Evolutionary conservation across 176 grass and related monocot genomes (phyloP), one percentile per base, ranked within the genome.

Genomic region (Musa acuminata): DNA sequence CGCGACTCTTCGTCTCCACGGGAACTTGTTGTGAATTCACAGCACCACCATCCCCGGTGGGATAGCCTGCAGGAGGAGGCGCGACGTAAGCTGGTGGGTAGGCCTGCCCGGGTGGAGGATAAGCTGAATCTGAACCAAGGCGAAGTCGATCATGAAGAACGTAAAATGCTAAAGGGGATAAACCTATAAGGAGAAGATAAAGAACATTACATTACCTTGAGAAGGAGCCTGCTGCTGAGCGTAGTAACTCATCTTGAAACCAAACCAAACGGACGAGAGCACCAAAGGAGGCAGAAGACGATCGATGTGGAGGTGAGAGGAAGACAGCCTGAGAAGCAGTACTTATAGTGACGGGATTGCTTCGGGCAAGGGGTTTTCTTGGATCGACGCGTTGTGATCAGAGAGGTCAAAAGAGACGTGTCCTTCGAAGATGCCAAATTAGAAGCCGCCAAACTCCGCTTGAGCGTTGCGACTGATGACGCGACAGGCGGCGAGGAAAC

Each of bases 51-150:
- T 66, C 75, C 43, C 51, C 60, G 21, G 66, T 57, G 67, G 35
- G 60, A 64, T 55, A 79, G 74, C 16, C 81, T 49, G 80, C 69
- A 0, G 90, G 81, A 6, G 90, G 81, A 5, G 73, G 74, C 25
- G 86, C 78, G 13, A 72, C 85, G 64, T 89, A 92, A 9, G 76
- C 76, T 2, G 83, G 86, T 1, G 81, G 83, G 77, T 89, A 82
- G 13, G 67, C 67, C 48, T 78, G 74, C 26, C 24, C 73, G 0
- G 57, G 71, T 72, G 71, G 51, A 14, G 71, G 71, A 54, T 72
- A 72, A 72, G 71, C 71, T 72, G 8, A 71, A 53, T 21, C 19
- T 23, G 71, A 76, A 5, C 80, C 77, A 13, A 76, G 82, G 77
- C 82, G 87, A 0, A 55, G 60, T 76, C 64, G 60, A 25, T 19